Conservation (phyloP, 768 basidiomycete species). For the Mycena rebaudengoi region DNA sequence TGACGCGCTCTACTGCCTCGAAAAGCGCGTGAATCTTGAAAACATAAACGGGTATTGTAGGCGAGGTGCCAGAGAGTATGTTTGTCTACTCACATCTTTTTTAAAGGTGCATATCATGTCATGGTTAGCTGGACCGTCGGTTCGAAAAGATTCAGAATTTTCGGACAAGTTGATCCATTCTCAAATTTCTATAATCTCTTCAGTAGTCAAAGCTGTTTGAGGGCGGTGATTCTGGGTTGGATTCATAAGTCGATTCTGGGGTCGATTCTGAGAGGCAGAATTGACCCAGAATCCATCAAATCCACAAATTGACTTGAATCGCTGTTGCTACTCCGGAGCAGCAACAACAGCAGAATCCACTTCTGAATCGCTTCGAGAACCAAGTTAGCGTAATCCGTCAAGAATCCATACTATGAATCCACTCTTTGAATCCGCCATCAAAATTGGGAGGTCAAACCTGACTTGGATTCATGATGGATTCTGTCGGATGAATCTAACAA, state of each 20-base stretch:
- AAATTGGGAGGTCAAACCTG: constrained; percentile 4
- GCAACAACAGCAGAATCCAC: constrained; percentile 1
- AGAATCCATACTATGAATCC: not conserved
- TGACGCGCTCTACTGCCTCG: too few relatives aligned
- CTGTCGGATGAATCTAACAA: not conserved
- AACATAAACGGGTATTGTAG: too few relatives aligned
- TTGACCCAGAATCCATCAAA: constrained; percentile 1
- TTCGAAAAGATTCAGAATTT: too few relatives aligned
- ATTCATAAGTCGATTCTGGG: constrained; percentile 2
- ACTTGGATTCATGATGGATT: not conserved
- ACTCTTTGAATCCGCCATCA: not conserved
- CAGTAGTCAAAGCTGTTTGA: constrained; percentile 5
- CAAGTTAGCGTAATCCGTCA: too few relatives aligned
- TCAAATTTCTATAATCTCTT: too few relatives aligned
- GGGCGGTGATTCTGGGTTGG: not conserved
- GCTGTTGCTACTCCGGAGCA: constrained; percentile 1
- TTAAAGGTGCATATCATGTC: too few relatives aligned
- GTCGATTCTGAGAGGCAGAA: not conserved
- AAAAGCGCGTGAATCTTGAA: too few relatives aligned
- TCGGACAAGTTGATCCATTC: too few relatives aligned
- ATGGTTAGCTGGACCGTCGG: too few relatives aligned
- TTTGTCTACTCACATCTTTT: too few relatives aligned
- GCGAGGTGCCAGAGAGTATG: too few relatives aligned
- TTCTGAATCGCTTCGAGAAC: not conserved
- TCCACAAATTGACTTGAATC: not conserved